phyloP scores from a whole-genome alignment of 495 filamentous ascomycete species.

The Aspergillus egyptiacus region DNA sequence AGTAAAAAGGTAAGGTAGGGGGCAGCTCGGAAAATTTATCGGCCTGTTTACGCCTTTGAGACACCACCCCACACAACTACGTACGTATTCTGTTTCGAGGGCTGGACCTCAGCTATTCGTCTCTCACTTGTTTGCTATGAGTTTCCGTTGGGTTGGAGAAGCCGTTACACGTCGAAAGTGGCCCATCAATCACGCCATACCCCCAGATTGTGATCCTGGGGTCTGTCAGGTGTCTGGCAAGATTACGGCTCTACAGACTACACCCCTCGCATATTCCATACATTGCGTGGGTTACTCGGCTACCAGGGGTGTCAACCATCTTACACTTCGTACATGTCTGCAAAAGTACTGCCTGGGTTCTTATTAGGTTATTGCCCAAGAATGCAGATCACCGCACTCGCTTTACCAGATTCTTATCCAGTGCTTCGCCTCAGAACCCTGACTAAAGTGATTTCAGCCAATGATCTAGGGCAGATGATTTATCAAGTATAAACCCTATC shows the following conservation, averaged over 20 bases:
- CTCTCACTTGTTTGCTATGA: too few species aligned
- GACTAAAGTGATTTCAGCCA: background rate
- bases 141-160: too few species aligned
- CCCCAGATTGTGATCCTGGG: background rate
- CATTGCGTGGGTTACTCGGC: background rate
- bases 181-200: background rate
- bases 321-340: background rate
- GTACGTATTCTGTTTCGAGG: background rate
- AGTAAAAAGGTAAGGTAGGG: too few species aligned
- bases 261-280: background rate
- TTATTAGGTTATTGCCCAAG: constrained; percentile 4
- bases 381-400: background rate
- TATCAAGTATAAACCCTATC: background rate
- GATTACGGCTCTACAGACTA: background rate
- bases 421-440: background rate
- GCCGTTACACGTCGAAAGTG: too few species aligned
- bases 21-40: too few species aligned
- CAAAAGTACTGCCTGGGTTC: background rate
- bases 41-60: too few species aligned
- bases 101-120: too few species aligned
- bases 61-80: background rate
- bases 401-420: background rate
- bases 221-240: background rate
- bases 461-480: background rate
- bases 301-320: background rate